These are phyloP conservation scores for Trypanosoma caninum DNA, from an alignment of 208 protist species.

Conservation along the genomic window DNA sequence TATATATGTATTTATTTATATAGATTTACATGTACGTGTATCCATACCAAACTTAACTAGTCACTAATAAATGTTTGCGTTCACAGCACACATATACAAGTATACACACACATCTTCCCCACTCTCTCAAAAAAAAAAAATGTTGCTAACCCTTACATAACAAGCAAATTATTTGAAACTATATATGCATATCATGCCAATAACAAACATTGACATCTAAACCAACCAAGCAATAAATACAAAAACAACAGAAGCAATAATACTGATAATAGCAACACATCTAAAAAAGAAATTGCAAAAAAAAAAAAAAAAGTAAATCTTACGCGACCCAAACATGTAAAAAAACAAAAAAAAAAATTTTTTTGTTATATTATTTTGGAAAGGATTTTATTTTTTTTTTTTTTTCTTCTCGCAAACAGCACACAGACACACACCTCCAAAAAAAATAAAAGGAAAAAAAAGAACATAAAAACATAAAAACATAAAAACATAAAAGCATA, in stretches of 20 bases:
- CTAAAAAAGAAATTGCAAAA: background rate
- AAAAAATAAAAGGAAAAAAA: background rate
- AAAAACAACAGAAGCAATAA: background rate
- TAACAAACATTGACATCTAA: too few relatives aligned
- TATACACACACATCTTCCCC: background rate
- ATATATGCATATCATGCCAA: too few relatives aligned
- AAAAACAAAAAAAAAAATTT: background rate
- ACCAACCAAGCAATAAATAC: background rate
- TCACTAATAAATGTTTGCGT: too few relatives aligned
- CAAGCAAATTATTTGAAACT: too few relatives aligned
- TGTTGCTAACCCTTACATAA: too few relatives aligned
- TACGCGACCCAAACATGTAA: background rate
- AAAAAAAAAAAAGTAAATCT: background rate
- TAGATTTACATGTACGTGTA: too few relatives aligned
- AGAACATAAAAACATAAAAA: background rate
- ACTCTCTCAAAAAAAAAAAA: too few relatives aligned
- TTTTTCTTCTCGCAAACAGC: background rate
- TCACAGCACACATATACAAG: too few relatives aligned
- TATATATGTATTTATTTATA: too few relatives aligned
- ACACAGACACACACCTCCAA: too few relatives aligned
- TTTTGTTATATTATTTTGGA: background rate
- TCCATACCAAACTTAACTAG: too few relatives aligned
- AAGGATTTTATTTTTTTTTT: background rate
- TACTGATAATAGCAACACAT: background rate
- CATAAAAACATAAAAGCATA: slow-evolving; percentile 12